phyloP scores from a whole-genome alignment of 1,284 basidiomycete genomes.

The Puccinia polysora region DNA sequence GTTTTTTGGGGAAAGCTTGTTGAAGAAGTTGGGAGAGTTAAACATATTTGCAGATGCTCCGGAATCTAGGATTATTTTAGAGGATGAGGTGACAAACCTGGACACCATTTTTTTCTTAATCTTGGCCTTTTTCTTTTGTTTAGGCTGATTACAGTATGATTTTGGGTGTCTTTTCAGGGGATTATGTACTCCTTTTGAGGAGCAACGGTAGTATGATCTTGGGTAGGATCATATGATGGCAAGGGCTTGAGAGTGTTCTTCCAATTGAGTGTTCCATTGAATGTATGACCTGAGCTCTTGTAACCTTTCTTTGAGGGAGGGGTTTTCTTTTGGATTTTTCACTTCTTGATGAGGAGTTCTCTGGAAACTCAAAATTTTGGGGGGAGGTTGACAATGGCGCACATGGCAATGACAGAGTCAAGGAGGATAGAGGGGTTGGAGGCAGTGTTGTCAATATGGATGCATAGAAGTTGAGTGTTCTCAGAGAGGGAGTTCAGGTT shows the following conservation, averaged over 20 bases:
- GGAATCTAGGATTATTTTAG: no score
- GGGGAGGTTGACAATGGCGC: background rate
- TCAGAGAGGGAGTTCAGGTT: background rate
- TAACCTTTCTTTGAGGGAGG: background rate
- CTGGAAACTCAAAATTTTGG: background rate
- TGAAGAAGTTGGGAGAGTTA: no score
- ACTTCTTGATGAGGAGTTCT: constrained; percentile 8
- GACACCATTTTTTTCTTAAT: no score
- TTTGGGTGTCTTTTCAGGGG: no score
- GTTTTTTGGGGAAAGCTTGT: no score
- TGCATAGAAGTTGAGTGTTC: background rate
- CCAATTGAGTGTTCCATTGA: background rate
- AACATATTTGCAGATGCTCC: no score
- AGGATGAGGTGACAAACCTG: no score
- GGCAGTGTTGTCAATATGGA: background rate
- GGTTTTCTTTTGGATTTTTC: background rate
- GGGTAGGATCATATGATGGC: no score
- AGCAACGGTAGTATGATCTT: no score
- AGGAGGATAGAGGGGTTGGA: background rate
- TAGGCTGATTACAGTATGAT: no score
- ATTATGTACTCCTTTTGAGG: no score
- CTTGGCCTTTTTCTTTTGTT: no score
- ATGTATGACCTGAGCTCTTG: background rate
- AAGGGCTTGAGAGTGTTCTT: background rate
- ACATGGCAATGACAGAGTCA: constrained; percentile 19